These are phyloP conservation scores for Isoetes taiwanensis DNA, from an alignment of 75 land plant species.

Conservation along the genomic window DNA sequence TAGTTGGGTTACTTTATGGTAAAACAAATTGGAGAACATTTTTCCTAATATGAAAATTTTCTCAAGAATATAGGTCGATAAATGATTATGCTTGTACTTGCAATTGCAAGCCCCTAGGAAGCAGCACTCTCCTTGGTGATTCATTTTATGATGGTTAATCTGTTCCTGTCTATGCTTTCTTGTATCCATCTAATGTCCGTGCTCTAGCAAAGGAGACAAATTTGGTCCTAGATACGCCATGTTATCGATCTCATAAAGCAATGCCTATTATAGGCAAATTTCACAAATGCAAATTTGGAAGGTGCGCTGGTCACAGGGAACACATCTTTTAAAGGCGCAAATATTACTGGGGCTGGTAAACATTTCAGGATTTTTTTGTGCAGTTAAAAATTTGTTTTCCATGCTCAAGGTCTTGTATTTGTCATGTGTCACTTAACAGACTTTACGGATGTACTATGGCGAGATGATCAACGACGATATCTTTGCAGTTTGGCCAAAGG, in stretches of 20 bases:
- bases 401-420: neutral
- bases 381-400: neutral
- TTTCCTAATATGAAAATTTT: too few relatives aligned
- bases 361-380: neutral
- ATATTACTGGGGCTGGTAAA: slow-evolving; percentile 78
- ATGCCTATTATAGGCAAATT: slow-evolving; percentile 48
- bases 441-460: slow-evolving; percentile 81
- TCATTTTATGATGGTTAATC: too few relatives aligned
- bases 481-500: slow-evolving; percentile 87
- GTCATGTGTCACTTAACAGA: slow-evolving; percentile 26
- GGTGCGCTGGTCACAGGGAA: slow-evolving; percentile 94
- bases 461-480: slow-evolving; percentile 85
- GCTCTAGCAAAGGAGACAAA: neutral
- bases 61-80: too few relatives aligned
- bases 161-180: too few relatives aligned
- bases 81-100: too few relatives aligned
- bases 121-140: too few relatives aligned
- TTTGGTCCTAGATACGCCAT: neutral
- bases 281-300: slow-evolving; percentile 85
- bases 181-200: neutral
- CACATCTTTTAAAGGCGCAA: slow-evolving; percentile 81
- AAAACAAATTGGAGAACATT: too few relatives aligned
- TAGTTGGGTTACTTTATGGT: too few relatives aligned
- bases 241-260: neutral
- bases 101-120: too few relatives aligned